phyloP scores from a whole-genome alignment of 805 yeast genomes.

The Brettanomyces naardenensis region DNA sequence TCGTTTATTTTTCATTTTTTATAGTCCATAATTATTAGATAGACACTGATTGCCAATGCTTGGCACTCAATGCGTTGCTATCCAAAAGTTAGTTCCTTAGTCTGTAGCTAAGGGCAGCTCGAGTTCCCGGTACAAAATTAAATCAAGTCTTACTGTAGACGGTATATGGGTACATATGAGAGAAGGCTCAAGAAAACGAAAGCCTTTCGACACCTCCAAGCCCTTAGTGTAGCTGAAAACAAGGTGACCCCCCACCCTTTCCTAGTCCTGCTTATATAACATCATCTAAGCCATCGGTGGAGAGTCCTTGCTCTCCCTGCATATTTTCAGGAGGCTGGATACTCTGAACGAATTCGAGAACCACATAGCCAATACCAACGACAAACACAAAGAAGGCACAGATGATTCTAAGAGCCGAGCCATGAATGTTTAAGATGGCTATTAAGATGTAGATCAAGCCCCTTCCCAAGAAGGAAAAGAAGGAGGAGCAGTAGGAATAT shows the following conservation, averaged over 20 bases:
- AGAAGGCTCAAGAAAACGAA: no score
- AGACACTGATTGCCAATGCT: no score
- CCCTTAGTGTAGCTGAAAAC: no score
- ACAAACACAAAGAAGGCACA: conserved; percentile 51
- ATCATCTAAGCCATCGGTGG: conserved; percentile 27
- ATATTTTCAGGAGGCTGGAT: conserved; percentile 78
- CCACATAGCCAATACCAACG: conserved; percentile 52
- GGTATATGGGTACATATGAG: no score
- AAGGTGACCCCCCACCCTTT: no score
- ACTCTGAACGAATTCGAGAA: conserved; percentile 65
- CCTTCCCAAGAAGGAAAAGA: conserved; percentile 68
- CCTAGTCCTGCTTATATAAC: conserved; percentile 22
- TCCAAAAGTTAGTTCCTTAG: no score
- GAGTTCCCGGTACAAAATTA: no score
- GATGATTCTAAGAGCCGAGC: conserved; percentile 44
- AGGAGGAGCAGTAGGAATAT: conserved; percentile 57
- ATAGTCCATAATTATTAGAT: no score
- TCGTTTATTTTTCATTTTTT: conserved; percentile 21
- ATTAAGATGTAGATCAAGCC: conserved; percentile 52
- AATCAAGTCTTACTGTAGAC: no score
- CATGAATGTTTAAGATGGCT: conserved; percentile 41
- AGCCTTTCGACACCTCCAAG: no score
- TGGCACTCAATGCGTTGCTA: no score
- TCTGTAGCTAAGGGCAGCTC: no score
- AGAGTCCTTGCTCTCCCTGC: conserved; percentile 41